Evolutionary conservation across 805 yeast species (phyloP).

Genomic region (Torulaspora maleeae): DNA sequence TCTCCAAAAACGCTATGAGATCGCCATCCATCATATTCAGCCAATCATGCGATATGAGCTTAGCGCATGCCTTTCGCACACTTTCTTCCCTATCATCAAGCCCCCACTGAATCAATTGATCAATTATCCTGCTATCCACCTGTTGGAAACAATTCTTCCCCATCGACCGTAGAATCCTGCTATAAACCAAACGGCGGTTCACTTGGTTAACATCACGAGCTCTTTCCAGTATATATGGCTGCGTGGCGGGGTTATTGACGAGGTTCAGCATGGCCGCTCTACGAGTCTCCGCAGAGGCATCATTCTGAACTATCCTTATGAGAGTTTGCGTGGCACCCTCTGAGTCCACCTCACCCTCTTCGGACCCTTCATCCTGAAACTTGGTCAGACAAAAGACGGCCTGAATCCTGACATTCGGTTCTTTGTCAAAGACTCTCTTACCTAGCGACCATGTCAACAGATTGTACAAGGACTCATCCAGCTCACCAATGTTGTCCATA

Average conservation of each 20-base stretch:
- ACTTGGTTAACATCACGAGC: constrained; percentile 73
- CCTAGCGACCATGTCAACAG: constrained; percentile 56
- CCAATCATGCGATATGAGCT: constrained; percentile 72
- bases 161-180: constrained; percentile 61
- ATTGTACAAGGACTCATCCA: constrained; percentile 67
- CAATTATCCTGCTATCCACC: constrained; percentile 45
- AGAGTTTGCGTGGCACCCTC: constrained; percentile 47
- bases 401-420: constrained; percentile 72
- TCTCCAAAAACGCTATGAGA: constrained; percentile 63
- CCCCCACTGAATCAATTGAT: constrained; percentile 75
- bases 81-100: constrained; percentile 74
- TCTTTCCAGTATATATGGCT: constrained; percentile 63
- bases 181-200: constrained; percentile 68
- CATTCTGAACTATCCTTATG: constrained; percentile 59
- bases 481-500: constrained; percentile 66
- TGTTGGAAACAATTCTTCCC: constrained; percentile 50
- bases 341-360: constrained; percentile 33
- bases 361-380: constrained; percentile 58
- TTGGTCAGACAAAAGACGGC: constrained; percentile 76
- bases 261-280: constrained; percentile 75
- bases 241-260: constrained; percentile 48
- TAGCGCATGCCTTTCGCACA: constrained; percentile 67
- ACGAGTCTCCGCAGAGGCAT: constrained; percentile 83
- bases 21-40: constrained; percentile 62
- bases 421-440: constrained; percentile 68